A percentile compares a stretch with the other conserved stretches of the same genome.
These are phyloP conservation scores for Coffea humblotiana DNA, from an alignment of 305 asterid genomes.

Conservation along the genomic window DNA sequence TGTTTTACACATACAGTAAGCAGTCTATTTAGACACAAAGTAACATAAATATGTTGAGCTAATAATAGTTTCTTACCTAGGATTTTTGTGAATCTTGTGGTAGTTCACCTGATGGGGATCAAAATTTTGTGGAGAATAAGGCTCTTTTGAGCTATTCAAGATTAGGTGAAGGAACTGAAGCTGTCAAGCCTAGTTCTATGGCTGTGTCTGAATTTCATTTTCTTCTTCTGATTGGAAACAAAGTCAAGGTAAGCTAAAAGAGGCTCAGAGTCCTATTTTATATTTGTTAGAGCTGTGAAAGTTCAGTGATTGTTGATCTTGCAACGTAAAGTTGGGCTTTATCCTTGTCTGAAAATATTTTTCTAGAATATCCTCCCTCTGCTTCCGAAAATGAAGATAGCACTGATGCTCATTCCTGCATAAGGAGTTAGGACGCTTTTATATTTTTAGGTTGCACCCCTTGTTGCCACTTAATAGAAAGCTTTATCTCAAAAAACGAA, in stretches of 20 bases:
- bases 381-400: no score
- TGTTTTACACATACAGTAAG: not conserved
- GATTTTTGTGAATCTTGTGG: constrained; percentile 30
- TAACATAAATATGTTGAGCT: not conserved
- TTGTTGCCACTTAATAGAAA: no score
- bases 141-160: constrained; percentile 86
- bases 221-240: constrained; percentile 92
- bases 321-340: no score
- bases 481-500: no score
- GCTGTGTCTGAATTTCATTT: constrained; percentile 93
- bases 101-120: constrained; percentile 92
- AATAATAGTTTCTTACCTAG: constrained; percentile 22
- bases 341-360: no score
- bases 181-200: constrained; percentile 87
- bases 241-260: constrained; percentile 69
- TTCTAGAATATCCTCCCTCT: no score
- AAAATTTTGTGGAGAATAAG: constrained; percentile 96
- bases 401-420: no score
- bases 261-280: constrained; percentile 17
- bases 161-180: constrained; percentile 75
- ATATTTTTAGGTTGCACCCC: no score
- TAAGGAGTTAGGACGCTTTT: no score
- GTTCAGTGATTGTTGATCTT: not conserved
- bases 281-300: constrained; percentile 10
- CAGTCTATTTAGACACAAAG: not conserved